Percentiles rank a stretch among this genome's conserved stretches.
Evolutionary conservation across 257 asterid species (phyloP).

Genomic region (Rehmannia glutinosa): DNA sequence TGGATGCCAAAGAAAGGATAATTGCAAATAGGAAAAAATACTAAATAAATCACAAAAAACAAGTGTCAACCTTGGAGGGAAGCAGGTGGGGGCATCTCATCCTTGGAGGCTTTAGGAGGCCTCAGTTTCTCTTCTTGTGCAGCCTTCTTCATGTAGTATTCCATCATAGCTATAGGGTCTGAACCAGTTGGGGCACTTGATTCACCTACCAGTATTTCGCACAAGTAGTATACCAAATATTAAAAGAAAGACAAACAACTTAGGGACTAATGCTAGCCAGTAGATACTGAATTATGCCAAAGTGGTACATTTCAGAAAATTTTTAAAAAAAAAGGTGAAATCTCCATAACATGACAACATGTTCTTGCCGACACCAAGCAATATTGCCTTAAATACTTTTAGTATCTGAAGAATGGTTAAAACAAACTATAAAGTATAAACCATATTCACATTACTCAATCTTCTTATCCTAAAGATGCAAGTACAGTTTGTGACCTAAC

Average conservation of each 20-base stretch:
- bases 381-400: not conserved
- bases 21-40: not conserved
- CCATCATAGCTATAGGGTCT: slow-evolving; percentile 98
- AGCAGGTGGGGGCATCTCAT: slow-evolving; percentile 98
- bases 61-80: slow-evolving; percentile 59
- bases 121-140: slow-evolving; percentile 79
- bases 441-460: not conserved
- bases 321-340: not conserved
- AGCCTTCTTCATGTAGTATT: slow-evolving; percentile 92
- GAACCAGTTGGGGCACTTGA: slow-evolving; percentile 45
- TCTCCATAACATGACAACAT: not conserved
- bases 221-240: slow-evolving; percentile 16
- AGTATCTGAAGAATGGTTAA: not conserved
- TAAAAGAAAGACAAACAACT: not conserved
- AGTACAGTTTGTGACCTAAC: too few relatives aligned
- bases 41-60: not conserved
- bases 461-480: not conserved
- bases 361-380: not conserved
- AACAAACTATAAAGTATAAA: not conserved
- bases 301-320: not conserved
- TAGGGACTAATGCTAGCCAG: not conserved
- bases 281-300: not conserved
- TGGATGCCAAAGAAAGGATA: not conserved
- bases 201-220: slow-evolving; percentile 44
- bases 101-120: slow-evolving; percentile 76